phyloP scores from a whole-genome alignment of 352 stramenopile species.

The Globisporangium camurandrum region DNA sequence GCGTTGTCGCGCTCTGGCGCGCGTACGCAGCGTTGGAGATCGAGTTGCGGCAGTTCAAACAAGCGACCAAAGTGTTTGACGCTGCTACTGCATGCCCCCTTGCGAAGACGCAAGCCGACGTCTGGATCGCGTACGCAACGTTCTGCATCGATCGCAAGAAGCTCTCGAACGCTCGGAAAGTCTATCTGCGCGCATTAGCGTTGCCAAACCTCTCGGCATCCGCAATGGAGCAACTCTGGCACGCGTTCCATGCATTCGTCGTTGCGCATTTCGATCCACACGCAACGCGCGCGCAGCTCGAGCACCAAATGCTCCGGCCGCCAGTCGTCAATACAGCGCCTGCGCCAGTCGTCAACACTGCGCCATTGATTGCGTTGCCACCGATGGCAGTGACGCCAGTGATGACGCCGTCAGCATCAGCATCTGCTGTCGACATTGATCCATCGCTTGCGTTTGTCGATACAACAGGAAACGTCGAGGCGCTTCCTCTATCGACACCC shows the following conservation, averaged over 20 bases:
- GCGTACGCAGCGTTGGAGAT: conserved; percentile 73
- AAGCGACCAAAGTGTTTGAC: conserved; percentile 77
- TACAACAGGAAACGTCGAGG: conserved; percentile 29
- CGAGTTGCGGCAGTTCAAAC: conserved; percentile 76
- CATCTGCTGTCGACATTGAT: conserved; percentile 16
- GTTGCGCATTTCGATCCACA: conserved; percentile 47
- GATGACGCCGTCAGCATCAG: background rate
- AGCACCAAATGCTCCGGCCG: conserved; percentile 46
- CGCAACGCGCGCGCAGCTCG: conserved; percentile 40
- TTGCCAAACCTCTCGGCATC: too few species aligned
- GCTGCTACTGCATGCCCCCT: conserved; percentile 42
- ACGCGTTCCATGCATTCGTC: conserved; percentile 56
- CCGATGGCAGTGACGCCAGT: conserved; percentile 2
- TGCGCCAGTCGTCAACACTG: background rate
- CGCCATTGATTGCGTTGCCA: background rate
- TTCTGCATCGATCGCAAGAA: conserved; percentile 75
- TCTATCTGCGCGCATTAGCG: conserved; percentile 55
- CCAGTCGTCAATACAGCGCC: conserved; percentile 22
- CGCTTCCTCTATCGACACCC: background rate
- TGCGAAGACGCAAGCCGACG: conserved; percentile 18
- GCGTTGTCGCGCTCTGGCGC: conserved; percentile 38
- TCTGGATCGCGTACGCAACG: conserved; percentile 63
- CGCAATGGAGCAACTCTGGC: conserved; percentile 41
- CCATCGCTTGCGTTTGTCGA: conserved; percentile 57
- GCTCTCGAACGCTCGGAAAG: conserved; percentile 66